Base-by-base conservation (phyloP, 2,329 filamentous ascomycete genomes). In the Ceratocystis destructans region DNA sequence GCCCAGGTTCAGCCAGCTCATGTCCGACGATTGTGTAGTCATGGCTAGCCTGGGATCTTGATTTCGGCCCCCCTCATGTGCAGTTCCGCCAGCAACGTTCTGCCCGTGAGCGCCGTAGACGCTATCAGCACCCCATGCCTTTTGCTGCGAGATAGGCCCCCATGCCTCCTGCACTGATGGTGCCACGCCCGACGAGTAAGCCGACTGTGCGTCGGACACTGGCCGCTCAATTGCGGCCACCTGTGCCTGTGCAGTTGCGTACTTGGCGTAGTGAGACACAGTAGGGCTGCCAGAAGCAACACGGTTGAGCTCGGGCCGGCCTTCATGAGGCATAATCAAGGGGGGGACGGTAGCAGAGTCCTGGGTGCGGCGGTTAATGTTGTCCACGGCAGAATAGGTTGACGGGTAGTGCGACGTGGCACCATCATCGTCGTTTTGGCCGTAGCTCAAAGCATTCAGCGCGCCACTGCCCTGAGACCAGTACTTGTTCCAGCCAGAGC, bases 1-100 rank as follows among this genome's bases (percentile, higher is more conserved):
- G 61, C 84, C 85, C 20, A 91, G 79, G 72, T 91, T 90, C 69
- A 92, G 76, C 88, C 88, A 92, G 75, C 87, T 89, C 86, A 91
- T 89, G 73, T 91, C 88, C 63, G 80, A 81, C 12, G 81, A 79
- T 5, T 77, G 77, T n/a, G 41, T 20, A 46, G 63, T 45, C n/a
- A 37, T 44, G 41, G 66, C 41, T 17, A 57, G 22, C 15, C 53
- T n/a, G 6, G 53, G 53, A 10, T 57, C 53, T 57, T 57, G 53
- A 15, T 57, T 57, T 12, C 31, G 53, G 53, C 17, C 15, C 1
- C 22, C 53, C 8, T 17, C 53, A 12, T 57, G 25, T 22, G 53
- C 22, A 2, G 33, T 31, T 57, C 53, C 22, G 25, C 50, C 37
- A 22, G 17, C 28, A 59, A 70, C 66, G 66, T 71, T 71, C 64